A percentile compares a stretch with the other conserved stretches of the same genome.
Conservation (phyloP, 1,284 basidiomycete species). For the Malassezia arunalokei region DNA sequence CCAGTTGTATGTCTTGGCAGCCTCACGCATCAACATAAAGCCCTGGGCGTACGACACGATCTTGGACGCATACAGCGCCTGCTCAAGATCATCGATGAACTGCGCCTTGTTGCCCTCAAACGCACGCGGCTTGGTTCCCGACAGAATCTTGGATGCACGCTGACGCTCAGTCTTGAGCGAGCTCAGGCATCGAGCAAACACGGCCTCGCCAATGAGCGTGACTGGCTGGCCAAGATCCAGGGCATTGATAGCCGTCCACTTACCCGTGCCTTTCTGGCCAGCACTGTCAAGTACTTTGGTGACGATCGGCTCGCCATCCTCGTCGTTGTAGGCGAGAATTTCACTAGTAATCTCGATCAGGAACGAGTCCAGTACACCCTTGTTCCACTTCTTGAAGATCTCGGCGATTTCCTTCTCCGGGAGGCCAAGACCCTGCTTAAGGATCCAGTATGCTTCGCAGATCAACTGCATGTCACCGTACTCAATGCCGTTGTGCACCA, state of each 20-base stretch:
- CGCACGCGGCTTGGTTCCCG: conserved; percentile 75
- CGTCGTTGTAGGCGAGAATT: conserved; percentile 59
- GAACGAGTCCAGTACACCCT: conserved; percentile 97
- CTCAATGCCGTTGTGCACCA: conserved; percentile 86
- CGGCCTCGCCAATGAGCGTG: conserved; percentile 96
- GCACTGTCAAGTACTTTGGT: conserved; percentile 73
- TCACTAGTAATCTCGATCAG: conserved; percentile 69
- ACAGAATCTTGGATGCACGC: conserved; percentile 78
- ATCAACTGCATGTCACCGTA: conserved; percentile 99
- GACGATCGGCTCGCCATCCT: conserved; percentile 79
- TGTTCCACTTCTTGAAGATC: conserved; percentile 66
- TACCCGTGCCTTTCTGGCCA: conserved; percentile 98
- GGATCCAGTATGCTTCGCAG: conserved; percentile 70
- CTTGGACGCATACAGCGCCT: conserved; percentile 97
- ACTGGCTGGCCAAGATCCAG: conserved; percentile 81
- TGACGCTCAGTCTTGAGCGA: conserved; percentile 93
- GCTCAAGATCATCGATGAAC: conserved; percentile 97
- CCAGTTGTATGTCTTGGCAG: conserved; percentile 75
- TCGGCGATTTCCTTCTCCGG: conserved; percentile 41
- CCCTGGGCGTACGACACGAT: conserved; percentile 79
- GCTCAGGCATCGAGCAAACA: conserved; percentile 96
- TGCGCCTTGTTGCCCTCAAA: conserved; percentile 98
- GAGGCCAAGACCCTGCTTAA: conserved; percentile 86
- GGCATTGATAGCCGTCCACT: conserved; percentile 98
- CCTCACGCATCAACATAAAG: conserved; percentile 99